These are phyloP conservation scores for Sonneratia alba DNA, from an alignment of 345 rosid genomes.

Conservation along the genomic window DNA sequence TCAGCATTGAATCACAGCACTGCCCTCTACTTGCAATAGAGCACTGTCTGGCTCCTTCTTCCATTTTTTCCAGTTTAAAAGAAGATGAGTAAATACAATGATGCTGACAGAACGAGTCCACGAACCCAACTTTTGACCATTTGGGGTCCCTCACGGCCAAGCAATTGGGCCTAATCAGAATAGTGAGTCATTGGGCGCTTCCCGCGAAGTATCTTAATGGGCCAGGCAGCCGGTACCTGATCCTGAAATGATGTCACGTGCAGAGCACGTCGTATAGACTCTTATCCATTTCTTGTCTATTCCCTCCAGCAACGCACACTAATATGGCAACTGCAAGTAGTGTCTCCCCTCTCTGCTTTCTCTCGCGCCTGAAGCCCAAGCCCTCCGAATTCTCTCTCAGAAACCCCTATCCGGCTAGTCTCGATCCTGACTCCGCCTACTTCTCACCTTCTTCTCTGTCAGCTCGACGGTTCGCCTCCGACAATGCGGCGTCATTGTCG, in stretches of 20 bases:
- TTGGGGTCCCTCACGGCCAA: too few relatives aligned
- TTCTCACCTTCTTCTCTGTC: not conserved
- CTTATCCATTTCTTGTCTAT: not conserved
- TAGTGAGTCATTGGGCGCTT: too few relatives aligned
- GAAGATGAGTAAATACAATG: too few relatives aligned
- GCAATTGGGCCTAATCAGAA: not conserved
- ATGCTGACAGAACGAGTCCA: too few relatives aligned
- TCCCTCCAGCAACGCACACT: not conserved
- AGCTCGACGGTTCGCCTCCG: not conserved
- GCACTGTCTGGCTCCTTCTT: too few relatives aligned
- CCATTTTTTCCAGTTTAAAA: too few relatives aligned
- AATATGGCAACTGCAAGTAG: not conserved
- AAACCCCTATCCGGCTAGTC: not conserved
- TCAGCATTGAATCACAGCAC: too few relatives aligned
- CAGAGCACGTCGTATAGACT: not conserved
- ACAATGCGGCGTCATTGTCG: not conserved
- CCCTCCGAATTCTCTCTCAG: not conserved
- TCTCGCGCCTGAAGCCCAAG: not conserved
- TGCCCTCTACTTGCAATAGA: too few relatives aligned
- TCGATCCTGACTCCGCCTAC: not conserved
- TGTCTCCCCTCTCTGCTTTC: constrained; percentile 1
- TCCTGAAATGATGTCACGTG: not conserved
- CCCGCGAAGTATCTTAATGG: too few relatives aligned
- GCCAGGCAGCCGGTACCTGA: too few relatives aligned
- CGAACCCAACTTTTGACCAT: too few relatives aligned